These are phyloP conservation scores for Xylaria sp. DNA, from an alignment of 2,329 filamentous ascomycete genomes.

Conservation along the genomic window DNA sequence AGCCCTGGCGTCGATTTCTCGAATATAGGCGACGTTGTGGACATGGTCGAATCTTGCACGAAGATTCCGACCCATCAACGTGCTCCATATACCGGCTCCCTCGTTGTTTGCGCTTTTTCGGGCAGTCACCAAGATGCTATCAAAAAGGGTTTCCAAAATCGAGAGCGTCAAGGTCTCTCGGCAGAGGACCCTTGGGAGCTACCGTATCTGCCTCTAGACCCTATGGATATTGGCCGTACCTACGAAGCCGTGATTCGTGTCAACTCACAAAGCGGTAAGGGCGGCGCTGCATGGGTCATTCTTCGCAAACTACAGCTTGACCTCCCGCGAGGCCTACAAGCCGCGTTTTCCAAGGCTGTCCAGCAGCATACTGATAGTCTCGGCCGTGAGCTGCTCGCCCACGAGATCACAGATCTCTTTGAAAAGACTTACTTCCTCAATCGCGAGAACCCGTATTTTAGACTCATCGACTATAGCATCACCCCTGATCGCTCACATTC, in stretches of 20 bases:
- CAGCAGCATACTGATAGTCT: conserved; percentile 83
- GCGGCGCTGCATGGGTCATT: conserved; percentile 94
- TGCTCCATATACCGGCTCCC: conserved; percentile 88
- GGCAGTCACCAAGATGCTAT: conserved; percentile 96
- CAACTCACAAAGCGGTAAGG: conserved; percentile 96
- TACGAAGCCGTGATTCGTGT: conserved; percentile 98
- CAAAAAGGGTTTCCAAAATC: conserved; percentile 86
- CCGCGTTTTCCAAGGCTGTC: conserved; percentile 89
- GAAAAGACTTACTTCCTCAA: conserved; percentile 84
- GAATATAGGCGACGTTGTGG: conserved; percentile 85
- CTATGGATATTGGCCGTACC: conserved; percentile 91
- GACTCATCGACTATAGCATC: conserved; percentile 91
- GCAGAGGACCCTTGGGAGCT: conserved; percentile 80
- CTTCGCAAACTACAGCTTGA: conserved; percentile 89
- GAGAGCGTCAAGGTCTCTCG: conserved; percentile 68
- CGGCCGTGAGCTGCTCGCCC: conserved; percentile 83
- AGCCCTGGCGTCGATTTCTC: conserved; percentile 90
- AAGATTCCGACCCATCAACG: conserved; percentile 94
- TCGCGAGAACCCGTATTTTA: conserved; percentile 84
- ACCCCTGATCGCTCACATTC: conserved; percentile 82
- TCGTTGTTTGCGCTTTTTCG: conserved; percentile 89
- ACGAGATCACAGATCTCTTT: conserved; percentile 89
- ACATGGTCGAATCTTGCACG: conserved; percentile 89
- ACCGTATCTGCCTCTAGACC: conserved; percentile 93
- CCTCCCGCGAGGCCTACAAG: conserved; percentile 89